Base-by-base conservation (phyloP, 2,329 filamentous ascomycete species). In the Ophiostoma sp. region DNA sequence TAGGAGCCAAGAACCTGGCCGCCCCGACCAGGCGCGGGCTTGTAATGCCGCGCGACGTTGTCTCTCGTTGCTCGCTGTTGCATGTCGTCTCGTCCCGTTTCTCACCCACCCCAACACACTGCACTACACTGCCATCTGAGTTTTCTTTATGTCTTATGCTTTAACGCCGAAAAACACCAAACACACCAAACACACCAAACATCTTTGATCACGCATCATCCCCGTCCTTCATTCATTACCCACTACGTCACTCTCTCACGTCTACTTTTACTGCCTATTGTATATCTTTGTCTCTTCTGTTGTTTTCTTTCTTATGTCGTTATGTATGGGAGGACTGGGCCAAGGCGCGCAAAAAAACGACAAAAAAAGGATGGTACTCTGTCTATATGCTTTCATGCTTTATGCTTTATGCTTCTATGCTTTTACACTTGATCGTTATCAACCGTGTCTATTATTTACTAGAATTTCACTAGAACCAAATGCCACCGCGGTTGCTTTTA, bases 241-340 rank as follows among this genome's bases (percentile, higher is more conserved):
- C 10, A 17, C n/a, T 57, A 20, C n/a, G 10, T 11, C 23, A 15
- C 57, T 62, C 57, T 62, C 31, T 57, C 17, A 33, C 41, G 67
- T 66, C 39, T 20, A 23, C 23, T 35, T 27, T 15, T 8, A n/a
- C 44, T 31, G 31, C 23, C n/a, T 31, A 54, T 27, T 67, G 39
- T 27, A 48, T 69, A 27, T 69, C 13, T 69, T 31, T 67, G 6
- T 4, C 8, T 48, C 10, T 39, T 10, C 7, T 39, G 35, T 15
- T 65, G 35, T 10, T 65, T 20, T 35, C 6, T 35, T 23, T 20
- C 35, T 23, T 62, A 62, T 62, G 57, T 62, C 52, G 6, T 64
- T 64, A 64, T 64, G 60, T 64, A 65, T 65, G 62, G 62, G 62
- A 65, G 62, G 62, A 65, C 62, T 65, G 60, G 60, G 60, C 4